These are phyloP conservation scores for Aspergillus fructus DNA, from an alignment of 2,329 filamentous ascomycete genomes.

Conservation along the genomic window DNA sequence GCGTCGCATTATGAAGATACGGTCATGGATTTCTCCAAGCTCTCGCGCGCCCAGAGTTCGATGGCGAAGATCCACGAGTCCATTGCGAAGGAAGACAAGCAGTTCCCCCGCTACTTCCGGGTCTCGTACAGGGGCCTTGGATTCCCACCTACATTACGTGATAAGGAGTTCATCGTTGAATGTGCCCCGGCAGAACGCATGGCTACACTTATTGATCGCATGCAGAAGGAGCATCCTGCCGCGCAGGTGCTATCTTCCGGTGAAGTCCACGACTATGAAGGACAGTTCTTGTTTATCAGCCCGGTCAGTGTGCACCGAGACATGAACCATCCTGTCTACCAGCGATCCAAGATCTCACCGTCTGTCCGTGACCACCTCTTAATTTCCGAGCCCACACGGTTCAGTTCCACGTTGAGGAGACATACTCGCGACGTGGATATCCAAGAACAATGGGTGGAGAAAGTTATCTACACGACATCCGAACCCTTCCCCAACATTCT, in stretches of 20 bases:
- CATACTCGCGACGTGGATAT: conserved; percentile 66
- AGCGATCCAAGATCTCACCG: conserved; percentile 79
- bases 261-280: conserved; percentile 77
- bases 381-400: conserved; percentile 71
- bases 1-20: conserved; percentile 88
- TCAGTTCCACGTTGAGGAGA: conserved; percentile 73
- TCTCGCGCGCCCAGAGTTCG: conserved; percentile 82
- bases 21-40: conserved; percentile 85
- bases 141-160: conserved; percentile 75
- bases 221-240: conserved; percentile 85
- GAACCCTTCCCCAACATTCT: conserved; percentile 91
- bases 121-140: conserved; percentile 87
- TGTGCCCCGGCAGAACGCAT: conserved; percentile 74
- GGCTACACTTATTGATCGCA: conserved; percentile 80
- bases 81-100: conserved; percentile 76
- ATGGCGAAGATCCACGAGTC: conserved; percentile 91
- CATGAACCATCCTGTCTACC: conserved; percentile 77
- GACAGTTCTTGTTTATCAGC: conserved; percentile 83
- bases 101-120: conserved; percentile 83
- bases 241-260: conserved; percentile 75
- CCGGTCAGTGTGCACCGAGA: conserved; percentile 80
- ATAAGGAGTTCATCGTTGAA: conserved; percentile 93
- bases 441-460: conserved; percentile 75
- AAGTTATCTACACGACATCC: conserved; percentile 77
- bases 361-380: conserved; percentile 84